Evolutionary conservation across 2,329 filamentous ascomycete species (phyloP).

Genomic region (Emydomyces testavorans): DNA sequence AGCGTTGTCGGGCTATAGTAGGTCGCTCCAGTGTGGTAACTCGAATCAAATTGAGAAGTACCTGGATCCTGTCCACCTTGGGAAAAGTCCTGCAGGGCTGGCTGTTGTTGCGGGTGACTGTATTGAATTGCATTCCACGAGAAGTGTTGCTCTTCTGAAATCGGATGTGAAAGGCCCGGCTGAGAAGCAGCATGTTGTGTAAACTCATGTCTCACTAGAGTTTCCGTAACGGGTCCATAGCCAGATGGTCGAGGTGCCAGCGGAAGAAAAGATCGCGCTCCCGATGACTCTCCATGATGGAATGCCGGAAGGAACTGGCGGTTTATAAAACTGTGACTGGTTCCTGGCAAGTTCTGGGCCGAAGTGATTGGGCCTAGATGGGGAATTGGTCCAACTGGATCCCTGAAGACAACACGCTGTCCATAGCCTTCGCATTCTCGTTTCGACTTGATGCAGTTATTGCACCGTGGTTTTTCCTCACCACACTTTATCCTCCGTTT

Average conservation of each 20-base stretch:
- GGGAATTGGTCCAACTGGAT: conserved; percentile 28
- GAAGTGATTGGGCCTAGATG: conserved; percentile 18
- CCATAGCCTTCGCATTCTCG: conserved; percentile 36
- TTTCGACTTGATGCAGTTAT: conserved; percentile 38
- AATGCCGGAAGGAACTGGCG: conserved; percentile 10
- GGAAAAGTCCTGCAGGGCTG: neutral
- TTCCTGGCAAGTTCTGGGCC: conserved; percentile 14
- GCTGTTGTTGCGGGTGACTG: neutral
- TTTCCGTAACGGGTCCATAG: neutral
- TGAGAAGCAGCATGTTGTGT: neutral
- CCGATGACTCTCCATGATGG: conserved; percentile 11
- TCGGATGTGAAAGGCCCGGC: neutral
- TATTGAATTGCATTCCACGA: conserved; percentile 8
- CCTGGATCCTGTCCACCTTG: neutral
- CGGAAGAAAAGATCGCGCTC: conserved; percentile 14
- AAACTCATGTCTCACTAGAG: conserved; percentile 5
- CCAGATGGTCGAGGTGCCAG: conserved; percentile 16
- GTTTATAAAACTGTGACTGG: conserved; percentile 9
- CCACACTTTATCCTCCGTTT: conserved; percentile 95
- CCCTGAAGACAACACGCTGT: conserved; percentile 34
- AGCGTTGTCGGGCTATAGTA: neutral
- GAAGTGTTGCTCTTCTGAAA: neutral
- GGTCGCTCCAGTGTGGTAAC: neutral
- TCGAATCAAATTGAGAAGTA: neutral
- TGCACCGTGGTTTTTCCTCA: conserved; percentile 52